A percentile compares a stretch with the other conserved stretches of the same genome.
Evolutionary conservation across 1,139 yeast species (phyloP).

Genomic region (Lodderomyces beijingensis): DNA sequence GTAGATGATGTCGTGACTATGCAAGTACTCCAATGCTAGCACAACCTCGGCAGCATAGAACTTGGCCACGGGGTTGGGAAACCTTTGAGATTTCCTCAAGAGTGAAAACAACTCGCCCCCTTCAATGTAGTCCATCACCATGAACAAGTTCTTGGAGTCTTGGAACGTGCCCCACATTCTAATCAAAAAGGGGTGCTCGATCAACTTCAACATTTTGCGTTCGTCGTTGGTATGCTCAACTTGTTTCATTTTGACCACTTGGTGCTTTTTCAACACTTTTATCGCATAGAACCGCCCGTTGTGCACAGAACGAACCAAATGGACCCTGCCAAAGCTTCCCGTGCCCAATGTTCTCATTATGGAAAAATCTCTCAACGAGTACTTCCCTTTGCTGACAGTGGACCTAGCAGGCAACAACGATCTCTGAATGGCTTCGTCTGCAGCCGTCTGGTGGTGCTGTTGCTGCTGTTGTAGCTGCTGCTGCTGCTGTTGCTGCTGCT

Average conservation of each 20-base stretch:
- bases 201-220: constrained; percentile 51
- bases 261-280: constrained; percentile 53
- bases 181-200: constrained; percentile 56
- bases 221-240: constrained; percentile 64
- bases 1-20: constrained; percentile 53
- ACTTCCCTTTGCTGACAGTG: constrained; percentile 51
- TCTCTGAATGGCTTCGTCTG: constrained; percentile 26
- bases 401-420: constrained; percentile 32
- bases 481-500: constrained; percentile 10
- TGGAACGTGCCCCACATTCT: constrained; percentile 67
- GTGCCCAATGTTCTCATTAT: constrained; percentile 56
- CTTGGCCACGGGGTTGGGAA: constrained; percentile 61
- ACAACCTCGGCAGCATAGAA: constrained; percentile 61
- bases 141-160: constrained; percentile 51
- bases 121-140: constrained; percentile 63
- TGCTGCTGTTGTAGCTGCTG: constrained; percentile 8
- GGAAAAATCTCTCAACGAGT: constrained; percentile 49
- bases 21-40: constrained; percentile 55
- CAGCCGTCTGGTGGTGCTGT: constrained; percentile 13
- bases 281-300: constrained; percentile 59
- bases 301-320: constrained; percentile 53
- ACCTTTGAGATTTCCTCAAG: constrained; percentile 53
- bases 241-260: constrained; percentile 59
- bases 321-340: constrained; percentile 62
- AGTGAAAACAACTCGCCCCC: constrained; percentile 59